Evolutionary conservation across 1,284 basidiomycete species (phyloP).

Genomic region (Schizophyllum amplum): DNA sequence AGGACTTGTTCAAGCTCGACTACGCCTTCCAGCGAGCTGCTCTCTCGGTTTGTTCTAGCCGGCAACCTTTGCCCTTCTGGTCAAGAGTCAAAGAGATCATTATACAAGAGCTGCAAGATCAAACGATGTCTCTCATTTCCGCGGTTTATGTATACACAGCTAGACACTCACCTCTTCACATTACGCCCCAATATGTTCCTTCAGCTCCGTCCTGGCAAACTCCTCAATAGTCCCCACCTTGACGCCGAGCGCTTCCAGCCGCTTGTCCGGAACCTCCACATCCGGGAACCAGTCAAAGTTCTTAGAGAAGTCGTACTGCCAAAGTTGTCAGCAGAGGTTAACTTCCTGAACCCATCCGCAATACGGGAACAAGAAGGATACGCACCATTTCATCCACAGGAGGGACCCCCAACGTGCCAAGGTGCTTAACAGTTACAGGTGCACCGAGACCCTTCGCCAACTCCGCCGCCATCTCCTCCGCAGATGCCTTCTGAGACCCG

Average conservation of each 20-base stretch:
- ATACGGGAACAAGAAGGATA: not conserved
- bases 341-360: constrained; percentile 4
- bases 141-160: too few species aligned
- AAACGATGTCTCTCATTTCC: too few species aligned
- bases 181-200: too few species aligned
- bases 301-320: constrained; percentile 15
- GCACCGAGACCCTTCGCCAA: constrained; percentile 14
- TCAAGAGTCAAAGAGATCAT: too few species aligned
- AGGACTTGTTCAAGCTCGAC: too few species aligned
- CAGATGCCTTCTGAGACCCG: not conserved
- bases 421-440: constrained; percentile 17
- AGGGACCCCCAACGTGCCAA: constrained; percentile 12
- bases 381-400: constrained; percentile 24
- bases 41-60: too few species aligned
- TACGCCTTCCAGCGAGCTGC: too few species aligned
- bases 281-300: constrained; percentile 18
- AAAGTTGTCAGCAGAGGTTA: constrained; percentile 6
- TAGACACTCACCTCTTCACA: too few species aligned
- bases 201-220: constrained; percentile 13
- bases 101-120: too few species aligned
- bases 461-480: constrained; percentile 1
- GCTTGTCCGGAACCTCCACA: constrained; percentile 19
- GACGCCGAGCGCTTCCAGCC: constrained; percentile 21
- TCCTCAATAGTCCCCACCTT: constrained; percentile 18
- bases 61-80: too few species aligned